Evolutionary conservation across 495 filamentous ascomycete genomes (phyloP).

Genomic region (Tuber indicum): DNA sequence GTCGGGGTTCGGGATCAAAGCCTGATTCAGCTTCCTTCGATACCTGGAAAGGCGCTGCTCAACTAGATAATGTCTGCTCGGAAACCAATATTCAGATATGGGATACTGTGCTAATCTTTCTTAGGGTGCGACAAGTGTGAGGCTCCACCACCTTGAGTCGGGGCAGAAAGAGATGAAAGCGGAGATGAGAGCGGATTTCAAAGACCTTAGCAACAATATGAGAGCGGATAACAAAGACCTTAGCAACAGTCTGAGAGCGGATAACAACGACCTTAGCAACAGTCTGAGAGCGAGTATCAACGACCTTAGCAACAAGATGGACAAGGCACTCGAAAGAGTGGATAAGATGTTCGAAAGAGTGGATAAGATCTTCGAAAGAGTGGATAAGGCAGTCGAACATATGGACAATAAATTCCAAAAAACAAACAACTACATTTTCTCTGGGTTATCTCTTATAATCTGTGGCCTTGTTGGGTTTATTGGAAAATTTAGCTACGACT

Average conservation of each 20-base stretch:
- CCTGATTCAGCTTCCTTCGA: not conserved
- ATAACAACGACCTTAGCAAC: not conserved
- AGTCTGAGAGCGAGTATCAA: too few relatives aligned
- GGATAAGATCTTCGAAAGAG: too few relatives aligned
- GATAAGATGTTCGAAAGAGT: not conserved
- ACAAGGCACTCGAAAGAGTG: not conserved
- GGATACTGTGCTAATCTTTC: not conserved
- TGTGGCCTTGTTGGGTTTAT: too few relatives aligned
- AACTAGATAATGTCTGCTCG: slow-evolving; percentile 4
- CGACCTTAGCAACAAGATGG: too few relatives aligned
- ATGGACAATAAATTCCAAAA: too few relatives aligned
- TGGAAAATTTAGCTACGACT: too few relatives aligned
- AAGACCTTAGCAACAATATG: not conserved
- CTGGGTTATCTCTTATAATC: too few relatives aligned
- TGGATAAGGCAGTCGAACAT: not conserved
- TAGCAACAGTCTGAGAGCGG: not conserved
- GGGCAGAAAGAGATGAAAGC: not conserved
- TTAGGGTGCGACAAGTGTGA: not conserved
- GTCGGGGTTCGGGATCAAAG: too few relatives aligned
- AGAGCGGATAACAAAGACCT: too few relatives aligned
- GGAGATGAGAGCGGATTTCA: not conserved
- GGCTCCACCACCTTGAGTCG: not conserved
- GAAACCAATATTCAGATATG: not conserved
- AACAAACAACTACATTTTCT: too few relatives aligned
- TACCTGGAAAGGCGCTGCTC: not conserved